Evolutionary conservation across 2,329 filamentous ascomycete genomes (phyloP), one percentile per base, ranked within the genome.

Genomic region (Gremmenia infestans): DNA sequence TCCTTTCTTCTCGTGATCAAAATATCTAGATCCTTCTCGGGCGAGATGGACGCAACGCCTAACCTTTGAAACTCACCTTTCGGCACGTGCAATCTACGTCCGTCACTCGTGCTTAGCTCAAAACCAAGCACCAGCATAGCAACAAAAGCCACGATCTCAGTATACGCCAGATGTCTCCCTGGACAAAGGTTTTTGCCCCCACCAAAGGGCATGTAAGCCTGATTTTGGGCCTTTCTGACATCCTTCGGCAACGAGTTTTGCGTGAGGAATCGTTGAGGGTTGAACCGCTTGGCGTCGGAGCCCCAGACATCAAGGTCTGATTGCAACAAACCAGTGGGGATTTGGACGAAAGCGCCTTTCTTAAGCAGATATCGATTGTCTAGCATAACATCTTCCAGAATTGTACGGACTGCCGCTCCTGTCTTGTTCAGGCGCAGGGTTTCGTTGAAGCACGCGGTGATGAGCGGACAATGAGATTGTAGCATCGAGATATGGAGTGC

Each of bases 401-500:
- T 71, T 11, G 69, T 64, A 14, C 77, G 72, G 37, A 66, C 71
- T 8, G 71, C 70, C 15, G 71, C 60, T 9, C 69, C 64, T 4
- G 71, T 70, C 28, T 73, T 72, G 11, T 58, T 64, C 5, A 77
- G 53, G 3, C 78, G 73, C 54, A 78, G 64, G 0, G 70, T 71
- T 60, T 80, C 78, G 22, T 73, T 70, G 61, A 73, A 77, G 36
- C 70, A 69, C 45, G 74, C 74, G 6, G 74, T 66, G 9, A 81
- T 64, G 6, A 78, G 63, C 0, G 76, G 75, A 45, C 73, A 73
- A 6, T 64, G 55, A 1, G 68, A 62, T 14, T 72, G 68, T 2
- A 78, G 66, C 1, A 59, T 57, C 1, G 64, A 62, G 48, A 74
- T 68, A 15, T 76, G 67, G 14, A 80, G 65, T 1, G 62, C 66